phyloP scores from a whole-genome alignment of 2,329 filamentous ascomycete genomes.

The Fusarium tjaetaba region DNA sequence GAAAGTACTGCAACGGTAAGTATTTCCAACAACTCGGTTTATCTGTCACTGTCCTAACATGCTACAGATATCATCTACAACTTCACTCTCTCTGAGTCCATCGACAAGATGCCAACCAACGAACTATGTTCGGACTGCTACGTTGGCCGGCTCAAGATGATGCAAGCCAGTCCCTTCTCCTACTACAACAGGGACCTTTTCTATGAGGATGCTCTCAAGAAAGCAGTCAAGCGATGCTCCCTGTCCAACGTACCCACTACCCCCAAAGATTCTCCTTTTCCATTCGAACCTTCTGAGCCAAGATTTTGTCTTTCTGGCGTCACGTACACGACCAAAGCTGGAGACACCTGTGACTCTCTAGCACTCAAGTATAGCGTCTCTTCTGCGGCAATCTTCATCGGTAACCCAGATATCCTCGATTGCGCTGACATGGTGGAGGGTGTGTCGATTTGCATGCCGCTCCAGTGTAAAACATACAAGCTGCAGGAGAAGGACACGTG shows the following conservation, averaged over 20 bases:
- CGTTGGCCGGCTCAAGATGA: conserved; percentile 23
- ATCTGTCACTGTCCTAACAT: neutral
- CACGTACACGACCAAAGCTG: neutral
- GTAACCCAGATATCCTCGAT: conserved; percentile 13
- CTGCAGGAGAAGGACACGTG: neutral
- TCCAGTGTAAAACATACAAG: conserved; percentile 16
- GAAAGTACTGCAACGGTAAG: conserved; percentile 27
- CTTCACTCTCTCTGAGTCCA: neutral
- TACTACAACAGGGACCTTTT: neutral
- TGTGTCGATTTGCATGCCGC: conserved; percentile 3
- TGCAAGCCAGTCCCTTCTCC: conserved; percentile 15
- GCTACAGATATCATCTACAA: neutral
- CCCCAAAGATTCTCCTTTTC: neutral
- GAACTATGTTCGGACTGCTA: conserved; percentile 25
- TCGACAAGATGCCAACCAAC: conserved; percentile 8
- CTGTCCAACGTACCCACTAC: neutral
- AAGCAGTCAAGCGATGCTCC: neutral
- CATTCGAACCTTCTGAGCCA: neutral
- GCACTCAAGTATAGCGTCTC: conserved; percentile 25
- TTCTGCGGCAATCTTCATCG: conserved; percentile 15
- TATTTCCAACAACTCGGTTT: neutral
- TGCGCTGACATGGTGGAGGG: conserved; percentile 9
- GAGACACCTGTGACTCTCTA: conserved; percentile 21
- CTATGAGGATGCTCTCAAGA: conserved; percentile 9
- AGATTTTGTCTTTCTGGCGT: conserved; percentile 9